Percentiles rank a stretch among this genome's conserved stretches.
These are phyloP conservation scores for Cystofilobasidium bisporidii DNA, from an alignment of 768 basidiomycete species.

Conservation along the genomic window DNA sequence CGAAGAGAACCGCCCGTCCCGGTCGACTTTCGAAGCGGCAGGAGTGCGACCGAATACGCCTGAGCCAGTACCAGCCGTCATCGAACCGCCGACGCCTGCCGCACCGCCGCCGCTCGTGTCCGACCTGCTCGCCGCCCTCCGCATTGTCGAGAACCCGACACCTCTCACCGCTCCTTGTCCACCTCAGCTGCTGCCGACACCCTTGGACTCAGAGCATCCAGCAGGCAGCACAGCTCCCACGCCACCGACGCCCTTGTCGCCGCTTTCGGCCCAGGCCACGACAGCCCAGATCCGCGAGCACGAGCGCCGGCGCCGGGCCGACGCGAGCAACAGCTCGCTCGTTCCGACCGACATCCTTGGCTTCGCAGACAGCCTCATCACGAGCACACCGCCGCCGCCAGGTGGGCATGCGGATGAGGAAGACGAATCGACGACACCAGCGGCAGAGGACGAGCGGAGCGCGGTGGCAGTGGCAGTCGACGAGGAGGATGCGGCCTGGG, in stretches of 20 bases:
- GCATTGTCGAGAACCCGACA: conserved; percentile 10
- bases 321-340: neutral
- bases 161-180: neutral
- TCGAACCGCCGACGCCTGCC: neutral
- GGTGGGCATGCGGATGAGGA: neutral
- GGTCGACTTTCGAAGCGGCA: too few species aligned
- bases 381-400: neutral
- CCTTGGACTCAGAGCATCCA: neutral
- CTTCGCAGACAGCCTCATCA: conserved; percentile 4
- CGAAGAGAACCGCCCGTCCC: too few species aligned
- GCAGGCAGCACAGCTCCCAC: neutral
- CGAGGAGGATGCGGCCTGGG: neutral
- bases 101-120: neutral
- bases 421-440: neutral
- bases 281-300: conserved; percentile 6
- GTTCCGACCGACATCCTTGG: conserved; percentile 1
- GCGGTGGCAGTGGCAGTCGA: neutral
- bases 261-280: neutral
- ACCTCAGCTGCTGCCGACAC: neutral
- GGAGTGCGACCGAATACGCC: neutral
- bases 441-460: too few species aligned
- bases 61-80: neutral
- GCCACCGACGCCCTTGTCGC: too few species aligned
- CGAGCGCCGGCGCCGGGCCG: conserved; percentile 11
- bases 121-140: conserved; percentile 4